Evolutionary conservation across 352 stramenopile species (phyloP).

Genomic region (Phytophthora sansomeana): DNA sequence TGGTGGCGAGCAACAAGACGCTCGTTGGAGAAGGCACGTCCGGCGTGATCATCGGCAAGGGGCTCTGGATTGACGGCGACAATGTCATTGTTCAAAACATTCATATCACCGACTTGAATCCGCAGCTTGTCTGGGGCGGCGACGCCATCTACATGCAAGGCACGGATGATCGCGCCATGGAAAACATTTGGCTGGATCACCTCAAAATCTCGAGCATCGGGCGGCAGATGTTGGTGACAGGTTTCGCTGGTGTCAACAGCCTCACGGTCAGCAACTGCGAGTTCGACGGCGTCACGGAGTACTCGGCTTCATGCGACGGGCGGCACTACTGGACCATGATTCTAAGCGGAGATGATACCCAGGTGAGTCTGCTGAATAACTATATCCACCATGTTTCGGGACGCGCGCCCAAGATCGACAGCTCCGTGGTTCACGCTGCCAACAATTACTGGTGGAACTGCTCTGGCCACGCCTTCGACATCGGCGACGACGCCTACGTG

Average conservation of each 20-base stretch:
- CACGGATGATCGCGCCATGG: conserved; percentile 17
- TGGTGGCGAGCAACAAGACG: conserved; percentile 51
- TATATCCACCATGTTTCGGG: conserved; percentile 55
- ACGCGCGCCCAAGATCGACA: conserved; percentile 49
- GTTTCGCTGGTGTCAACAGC: conserved; percentile 31
- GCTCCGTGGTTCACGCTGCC: conserved; percentile 37
- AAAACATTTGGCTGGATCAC: conserved; percentile 61
- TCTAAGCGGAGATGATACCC: conserved; percentile 40
- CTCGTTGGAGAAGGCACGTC: conserved; percentile 45
- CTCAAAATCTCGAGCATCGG: conserved; percentile 51
- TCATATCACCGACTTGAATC: conserved; percentile 65
- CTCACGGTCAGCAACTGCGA: conserved; percentile 59
- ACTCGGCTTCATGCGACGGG: conserved; percentile 35
- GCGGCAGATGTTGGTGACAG: conserved; percentile 51
- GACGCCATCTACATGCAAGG: conserved; percentile 39
- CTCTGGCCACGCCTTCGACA: conserved; percentile 39
- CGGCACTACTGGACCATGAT: conserved; percentile 60
- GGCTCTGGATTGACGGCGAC: conserved; percentile 39
- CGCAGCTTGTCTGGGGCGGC: conserved; percentile 49
- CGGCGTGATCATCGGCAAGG: conserved; percentile 53
- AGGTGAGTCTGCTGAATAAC: conserved; percentile 55
- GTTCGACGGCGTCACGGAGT: conserved; percentile 52
- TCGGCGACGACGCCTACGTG: conserved; percentile 24
- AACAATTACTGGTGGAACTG: conserved; percentile 43
- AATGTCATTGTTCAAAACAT: conserved; percentile 71